These are phyloP conservation scores for Colletotrichum magnum DNA, from an alignment of 2,329 filamentous ascomycete genomes.

Conservation along the genomic window DNA sequence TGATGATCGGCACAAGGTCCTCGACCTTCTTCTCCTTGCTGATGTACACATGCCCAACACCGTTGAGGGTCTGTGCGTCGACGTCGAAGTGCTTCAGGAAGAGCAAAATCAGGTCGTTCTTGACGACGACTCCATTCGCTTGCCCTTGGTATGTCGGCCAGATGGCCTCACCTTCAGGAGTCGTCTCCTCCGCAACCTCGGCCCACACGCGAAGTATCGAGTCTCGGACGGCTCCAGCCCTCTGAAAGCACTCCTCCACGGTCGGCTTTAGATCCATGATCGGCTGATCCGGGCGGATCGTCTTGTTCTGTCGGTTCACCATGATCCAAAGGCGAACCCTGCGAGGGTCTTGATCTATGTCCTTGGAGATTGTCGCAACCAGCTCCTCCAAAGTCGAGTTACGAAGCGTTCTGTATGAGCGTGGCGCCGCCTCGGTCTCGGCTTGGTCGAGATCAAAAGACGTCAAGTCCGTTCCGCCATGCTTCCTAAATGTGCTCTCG, in stretches of 20 bases:
- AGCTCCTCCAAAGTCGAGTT: constrained; percentile 85
- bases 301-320: constrained; percentile 99
- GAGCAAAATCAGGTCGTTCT: constrained; percentile 80
- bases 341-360: constrained; percentile 77
- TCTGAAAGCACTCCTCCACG: constrained; percentile 76
- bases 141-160: constrained; percentile 78
- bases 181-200: constrained; percentile 79
- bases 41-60: constrained; percentile 89
- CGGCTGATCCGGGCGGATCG: constrained; percentile 89
- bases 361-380: constrained; percentile 76
- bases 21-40: constrained; percentile 89
- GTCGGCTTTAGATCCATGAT: constrained; percentile 84
- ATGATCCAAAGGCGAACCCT: constrained; percentile 92
- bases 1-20: constrained; percentile 83
- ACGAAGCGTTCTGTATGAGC: constrained; percentile 79
- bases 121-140: constrained; percentile 68
- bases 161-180: constrained; percentile 76
- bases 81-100: constrained; percentile 95
- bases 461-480: constrained; percentile 88
- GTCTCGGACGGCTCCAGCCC: constrained; percentile 73
- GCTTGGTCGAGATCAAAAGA: constrained; percentile 72
- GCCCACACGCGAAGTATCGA: constrained; percentile 87
- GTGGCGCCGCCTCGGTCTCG: constrained; percentile 78
- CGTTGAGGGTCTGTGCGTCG: constrained; percentile 80
- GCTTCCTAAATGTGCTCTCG: constrained; percentile 83